Evolutionary conservation across 1,139 yeast genomes (phyloP).

Genomic region (Wickerhamomyces sp.): DNA sequence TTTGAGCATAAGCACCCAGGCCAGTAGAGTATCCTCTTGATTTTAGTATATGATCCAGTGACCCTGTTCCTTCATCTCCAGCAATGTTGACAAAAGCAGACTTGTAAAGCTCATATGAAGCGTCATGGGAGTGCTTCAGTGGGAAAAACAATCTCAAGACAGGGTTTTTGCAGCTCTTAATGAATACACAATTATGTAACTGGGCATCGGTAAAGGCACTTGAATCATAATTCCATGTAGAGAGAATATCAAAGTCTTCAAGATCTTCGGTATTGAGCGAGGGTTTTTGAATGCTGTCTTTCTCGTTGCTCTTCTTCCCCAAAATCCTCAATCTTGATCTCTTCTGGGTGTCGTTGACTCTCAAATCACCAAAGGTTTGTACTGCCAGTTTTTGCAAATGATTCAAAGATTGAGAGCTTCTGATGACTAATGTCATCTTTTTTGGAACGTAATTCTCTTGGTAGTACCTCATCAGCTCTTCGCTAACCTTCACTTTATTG

Average conservation of each 20-base stretch:
- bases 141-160: slow-evolving; percentile 39
- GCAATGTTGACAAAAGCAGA: slow-evolving; percentile 50
- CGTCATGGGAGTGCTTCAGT: slow-evolving; percentile 3
- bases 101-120: slow-evolving; percentile 23
- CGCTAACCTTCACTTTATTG: slow-evolving; percentile 47
- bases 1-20: slow-evolving; percentile 37
- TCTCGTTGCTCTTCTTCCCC: background rate
- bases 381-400: slow-evolving; percentile 46
- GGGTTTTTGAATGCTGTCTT: background rate
- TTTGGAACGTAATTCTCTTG: slow-evolving; percentile 47
- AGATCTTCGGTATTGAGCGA: background rate
- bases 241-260: slow-evolving; percentile 11
- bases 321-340: slow-evolving; percentile 5
- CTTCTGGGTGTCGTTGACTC: slow-evolving; percentile 4
- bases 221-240: slow-evolving; percentile 14
- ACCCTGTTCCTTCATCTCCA: slow-evolving; percentile 55
- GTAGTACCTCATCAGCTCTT: slow-evolving; percentile 48
- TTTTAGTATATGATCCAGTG: slow-evolving; percentile 35
- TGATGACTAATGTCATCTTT: slow-evolving; percentile 51
- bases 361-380: slow-evolving; percentile 34
- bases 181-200: slow-evolving; percentile 23
- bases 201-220: slow-evolving; percentile 20
- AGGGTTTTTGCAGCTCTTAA: slow-evolving; percentile 27
- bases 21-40: slow-evolving; percentile 30
- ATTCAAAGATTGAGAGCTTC: slow-evolving; percentile 62